phyloP scores from a whole-genome alignment of 345 rosid genomes.

The Cochlearia excelsa region DNA sequence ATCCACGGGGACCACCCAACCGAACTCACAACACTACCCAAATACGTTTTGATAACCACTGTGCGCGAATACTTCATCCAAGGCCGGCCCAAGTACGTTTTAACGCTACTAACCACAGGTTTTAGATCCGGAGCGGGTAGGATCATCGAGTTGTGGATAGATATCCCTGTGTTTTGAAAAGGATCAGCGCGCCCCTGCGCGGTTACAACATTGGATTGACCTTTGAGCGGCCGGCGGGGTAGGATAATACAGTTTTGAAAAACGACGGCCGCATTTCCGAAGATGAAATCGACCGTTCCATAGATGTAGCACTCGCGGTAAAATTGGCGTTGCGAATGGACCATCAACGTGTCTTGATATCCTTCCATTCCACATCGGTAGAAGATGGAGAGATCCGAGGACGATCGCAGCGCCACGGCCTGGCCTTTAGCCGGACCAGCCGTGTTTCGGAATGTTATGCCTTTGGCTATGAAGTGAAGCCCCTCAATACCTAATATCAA shows the following conservation, averaged over 20 bases:
- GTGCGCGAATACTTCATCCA: constrained; percentile 77
- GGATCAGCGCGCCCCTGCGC: constrained; percentile 89
- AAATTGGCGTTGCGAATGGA: constrained; percentile 81
- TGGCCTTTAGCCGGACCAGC: constrained; percentile 47
- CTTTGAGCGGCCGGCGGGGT: constrained; percentile 57
- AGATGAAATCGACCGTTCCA: constrained; percentile 88
- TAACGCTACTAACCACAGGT: constrained; percentile 51
- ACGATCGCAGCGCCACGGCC: constrained; percentile 87
- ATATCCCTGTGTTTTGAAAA: constrained; percentile 78
- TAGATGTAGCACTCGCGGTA: constrained; percentile 75
- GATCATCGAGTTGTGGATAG: constrained; percentile 70
- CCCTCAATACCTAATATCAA: constrained; percentile 60
- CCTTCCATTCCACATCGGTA: constrained; percentile 72
- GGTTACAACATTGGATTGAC: constrained; percentile 62
- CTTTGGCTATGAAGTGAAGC: constrained; percentile 42
- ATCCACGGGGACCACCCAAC: constrained; percentile 82
- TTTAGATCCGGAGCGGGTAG: constrained; percentile 67
- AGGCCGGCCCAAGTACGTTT: constrained; percentile 74
- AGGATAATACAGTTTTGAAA: constrained; percentile 79
- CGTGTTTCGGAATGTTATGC: constrained; percentile 34
- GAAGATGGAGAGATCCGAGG: constrained; percentile 80
- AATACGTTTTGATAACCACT: constrained; percentile 55
- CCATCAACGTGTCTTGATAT: constrained; percentile 83
- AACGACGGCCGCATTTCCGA: constrained; percentile 79
- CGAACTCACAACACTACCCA: constrained; percentile 63